Evolutionary conservation across 2,329 filamentous ascomycete genomes (phyloP).

Genomic region (Calonectria hawksworthii): DNA sequence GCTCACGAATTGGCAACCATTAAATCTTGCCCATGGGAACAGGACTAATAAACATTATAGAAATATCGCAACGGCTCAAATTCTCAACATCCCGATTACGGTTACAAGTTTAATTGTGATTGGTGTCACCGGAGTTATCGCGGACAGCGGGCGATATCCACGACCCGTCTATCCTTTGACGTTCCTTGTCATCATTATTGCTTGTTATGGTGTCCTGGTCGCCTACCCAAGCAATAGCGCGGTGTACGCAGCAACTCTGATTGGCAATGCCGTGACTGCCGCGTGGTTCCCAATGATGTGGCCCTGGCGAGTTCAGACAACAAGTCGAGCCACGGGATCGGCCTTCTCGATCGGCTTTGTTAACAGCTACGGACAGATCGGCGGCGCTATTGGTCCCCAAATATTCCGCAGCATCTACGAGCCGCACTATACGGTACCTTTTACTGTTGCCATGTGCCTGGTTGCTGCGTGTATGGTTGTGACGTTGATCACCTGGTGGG

Average conservation of each 20-base stretch:
- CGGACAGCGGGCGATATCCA: slow-evolving; percentile 58
- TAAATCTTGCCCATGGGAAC: too few species aligned
- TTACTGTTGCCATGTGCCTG: slow-evolving; percentile 16
- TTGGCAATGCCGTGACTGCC: slow-evolving; percentile 57
- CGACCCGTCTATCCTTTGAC: slow-evolving; percentile 59
- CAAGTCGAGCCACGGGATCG: slow-evolving; percentile 28
- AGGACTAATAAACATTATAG: slow-evolving; percentile 35
- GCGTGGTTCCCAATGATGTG: slow-evolving; percentile 65
- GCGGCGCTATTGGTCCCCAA: slow-evolving; percentile 29
- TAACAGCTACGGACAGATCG: slow-evolving; percentile 33
- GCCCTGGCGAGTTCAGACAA: slow-evolving; percentile 42
- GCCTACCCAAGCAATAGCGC: slow-evolving; percentile 60
- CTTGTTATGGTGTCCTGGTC: slow-evolving; percentile 61
- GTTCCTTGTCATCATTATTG: slow-evolving; percentile 58
- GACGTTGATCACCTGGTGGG: slow-evolving; percentile 15
- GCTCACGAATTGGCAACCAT: not conserved
- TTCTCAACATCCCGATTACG: slow-evolving; percentile 64
- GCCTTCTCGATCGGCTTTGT: slow-evolving; percentile 31
- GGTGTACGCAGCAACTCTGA: slow-evolving; percentile 62
- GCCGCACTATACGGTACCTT: slow-evolving; percentile 14
- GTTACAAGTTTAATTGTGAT: slow-evolving; percentile 59
- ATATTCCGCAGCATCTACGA: slow-evolving; percentile 20
- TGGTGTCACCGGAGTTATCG: slow-evolving; percentile 55
- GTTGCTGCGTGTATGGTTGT: slow-evolving; percentile 11
- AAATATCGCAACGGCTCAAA: slow-evolving; percentile 60